Evolutionary conservation across 1,139 yeast species (phyloP).

Genomic region (Pneumocystis canis): DNA sequence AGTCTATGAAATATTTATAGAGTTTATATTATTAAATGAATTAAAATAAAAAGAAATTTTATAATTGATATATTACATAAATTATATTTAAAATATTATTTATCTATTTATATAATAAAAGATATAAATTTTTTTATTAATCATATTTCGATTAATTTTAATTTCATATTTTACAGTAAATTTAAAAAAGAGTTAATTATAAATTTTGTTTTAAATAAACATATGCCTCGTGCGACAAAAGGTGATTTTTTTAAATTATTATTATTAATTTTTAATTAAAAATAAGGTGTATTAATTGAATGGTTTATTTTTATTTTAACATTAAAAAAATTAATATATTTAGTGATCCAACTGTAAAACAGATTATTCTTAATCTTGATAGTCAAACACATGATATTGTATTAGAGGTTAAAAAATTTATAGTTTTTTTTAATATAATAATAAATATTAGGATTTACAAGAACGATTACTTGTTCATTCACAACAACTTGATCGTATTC

Average conservation of each 20-base stretch:
- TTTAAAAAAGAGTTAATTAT: too few relatives aligned
- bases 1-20: too few relatives aligned
- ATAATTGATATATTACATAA: too few relatives aligned
- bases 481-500: not conserved
- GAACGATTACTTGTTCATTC: not conserved
- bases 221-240: not conserved
- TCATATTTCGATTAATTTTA: too few relatives aligned
- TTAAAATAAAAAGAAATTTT: too few relatives aligned
- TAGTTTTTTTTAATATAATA: not conserved
- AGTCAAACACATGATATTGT: slow-evolving; percentile 10
- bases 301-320: not conserved
- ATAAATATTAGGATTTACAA: not conserved
- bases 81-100: too few relatives aligned
- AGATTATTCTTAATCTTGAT: slow-evolving; percentile 9
- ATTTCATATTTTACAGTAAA: too few relatives aligned
- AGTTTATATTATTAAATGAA: too few relatives aligned
- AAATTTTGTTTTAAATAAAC: too few relatives aligned
- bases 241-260: not conserved
- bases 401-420: slow-evolving; percentile 3
- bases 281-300: not conserved
- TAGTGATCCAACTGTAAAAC: slow-evolving; percentile 11
- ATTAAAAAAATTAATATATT: not conserved
- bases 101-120: too few relatives aligned
- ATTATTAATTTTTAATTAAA: not conserved
- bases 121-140: too few relatives aligned